Evolutionary conservation across 2,329 filamentous ascomycete species (phyloP).

Genomic region (Fusarium verticillioides): DNA sequence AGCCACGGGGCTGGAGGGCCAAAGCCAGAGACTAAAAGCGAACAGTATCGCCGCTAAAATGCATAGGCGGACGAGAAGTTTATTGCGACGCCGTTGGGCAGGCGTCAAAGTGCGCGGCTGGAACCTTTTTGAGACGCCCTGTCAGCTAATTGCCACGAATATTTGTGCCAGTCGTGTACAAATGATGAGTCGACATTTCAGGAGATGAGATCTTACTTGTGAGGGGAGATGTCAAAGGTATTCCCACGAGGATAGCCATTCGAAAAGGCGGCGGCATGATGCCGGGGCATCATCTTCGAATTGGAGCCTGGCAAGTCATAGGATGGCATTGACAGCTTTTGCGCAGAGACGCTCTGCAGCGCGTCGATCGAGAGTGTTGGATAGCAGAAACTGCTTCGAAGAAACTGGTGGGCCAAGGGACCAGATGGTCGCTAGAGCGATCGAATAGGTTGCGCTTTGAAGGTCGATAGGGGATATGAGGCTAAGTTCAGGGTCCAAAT

Average conservation of each 20-base stretch:
- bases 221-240: constrained; percentile 88
- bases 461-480: constrained; percentile 22
- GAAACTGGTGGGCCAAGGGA: background rate
- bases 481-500: constrained; percentile 3
- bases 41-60: constrained; percentile 68
- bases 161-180: background rate
- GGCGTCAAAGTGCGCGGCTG: constrained; percentile 82
- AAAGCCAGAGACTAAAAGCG: constrained; percentile 79
- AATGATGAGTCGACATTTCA: background rate
- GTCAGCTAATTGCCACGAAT: constrained; percentile 21
- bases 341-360: constrained; percentile 37
- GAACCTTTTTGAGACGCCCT: constrained; percentile 59
- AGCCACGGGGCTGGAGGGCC: constrained; percentile 71
- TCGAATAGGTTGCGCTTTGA: constrained; percentile 9
- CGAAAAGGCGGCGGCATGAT: constrained; percentile 77
- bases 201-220: constrained; percentile 71
- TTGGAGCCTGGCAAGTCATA: constrained; percentile 44
- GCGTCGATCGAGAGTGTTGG: constrained; percentile 21
- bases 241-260: constrained; percentile 85
- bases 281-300: constrained; percentile 84
- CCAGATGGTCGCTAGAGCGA: background rate
- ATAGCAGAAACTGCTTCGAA: background rate
- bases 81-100: constrained; percentile 77
- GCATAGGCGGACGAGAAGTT: constrained; percentile 75
- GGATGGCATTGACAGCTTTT: constrained; percentile 43